Evolutionary conservation across 2,329 filamentous ascomycete species (phyloP), one percentile per base, ranked within the genome.

Genomic region (Lasiodiplodia hormozganensis): DNA sequence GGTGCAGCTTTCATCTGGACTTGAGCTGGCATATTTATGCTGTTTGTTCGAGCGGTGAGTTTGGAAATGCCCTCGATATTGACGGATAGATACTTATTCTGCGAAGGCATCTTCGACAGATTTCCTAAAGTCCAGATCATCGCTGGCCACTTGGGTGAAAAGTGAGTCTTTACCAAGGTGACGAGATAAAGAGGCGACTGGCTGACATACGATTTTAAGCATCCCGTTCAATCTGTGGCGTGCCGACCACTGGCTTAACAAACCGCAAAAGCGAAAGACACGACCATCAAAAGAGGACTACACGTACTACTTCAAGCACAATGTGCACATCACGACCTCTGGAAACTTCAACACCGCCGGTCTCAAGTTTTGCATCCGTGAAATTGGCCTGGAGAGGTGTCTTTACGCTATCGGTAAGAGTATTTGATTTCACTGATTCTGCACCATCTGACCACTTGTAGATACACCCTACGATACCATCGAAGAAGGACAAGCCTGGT

Each of bases 21-120:
- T 68, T 84, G 52, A 82, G 79, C 70, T 82, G 80, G 73, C 82
- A 84, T 70, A 60, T 84, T 14, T 83, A 83, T 71, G 81, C 81
- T 0, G 69, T 84, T 10, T 80, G 76, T 67, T 82, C 81, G 2
- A 38, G 60, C n/a, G 60, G 60, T 52, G 34, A 12, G 60, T 16
- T 40, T 21, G 1, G 8, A 1, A 6, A 10, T 3, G 21, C 18
- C 16, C 3, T 0, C 0, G 3, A 4, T 14, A 16, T 18, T 18
- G 36, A 10, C 0, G 11, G n/a, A 8, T 12, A 6, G 10, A 4
- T 2, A 40, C 57, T 62, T 4, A 62, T 5, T 6, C 14, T 14
- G 6, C 11, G 3, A 18, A 62, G 82, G 82, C 0, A 73, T 83
- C 1, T 80, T 84, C 57, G 82, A 84, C 71, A 72, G 76, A 8